Evolutionary conservation across 345 rosid species (phyloP).

Genomic region (Noccaea bulbosa): DNA sequence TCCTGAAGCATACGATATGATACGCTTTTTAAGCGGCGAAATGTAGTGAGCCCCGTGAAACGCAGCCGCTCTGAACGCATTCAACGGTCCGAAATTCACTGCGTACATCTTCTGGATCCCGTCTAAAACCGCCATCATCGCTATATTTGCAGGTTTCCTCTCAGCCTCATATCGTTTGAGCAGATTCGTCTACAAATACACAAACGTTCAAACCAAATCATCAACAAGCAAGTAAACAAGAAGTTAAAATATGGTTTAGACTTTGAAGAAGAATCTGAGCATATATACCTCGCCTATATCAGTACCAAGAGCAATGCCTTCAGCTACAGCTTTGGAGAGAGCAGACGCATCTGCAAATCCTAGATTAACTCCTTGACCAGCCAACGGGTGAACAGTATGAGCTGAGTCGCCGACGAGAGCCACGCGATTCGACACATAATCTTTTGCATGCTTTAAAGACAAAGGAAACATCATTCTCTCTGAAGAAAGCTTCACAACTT

Average conservation of each 20-base stretch:
- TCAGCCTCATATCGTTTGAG: slow-evolving; percentile 77
- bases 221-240: background rate
- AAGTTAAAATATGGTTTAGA: background rate
- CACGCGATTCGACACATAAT: slow-evolving; percentile 67
- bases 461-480: slow-evolving; percentile 86
- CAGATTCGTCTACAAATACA: slow-evolving; percentile 50
- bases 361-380: slow-evolving; percentile 97
- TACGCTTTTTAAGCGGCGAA: slow-evolving; percentile 76
- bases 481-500: slow-evolving; percentile 74
- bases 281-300: slow-evolving; percentile 90
- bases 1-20: slow-evolving; percentile 87
- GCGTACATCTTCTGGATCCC: slow-evolving; percentile 89
- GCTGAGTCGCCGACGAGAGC: slow-evolving; percentile 94
- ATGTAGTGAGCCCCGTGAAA: slow-evolving; percentile 78
- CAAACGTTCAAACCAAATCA: slow-evolving; percentile 8
- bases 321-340: slow-evolving; percentile 71
- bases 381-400: slow-evolving; percentile 93
- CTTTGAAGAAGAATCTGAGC: background rate
- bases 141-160: slow-evolving; percentile 74
- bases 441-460: slow-evolving; percentile 76
- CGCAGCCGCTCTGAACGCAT: slow-evolving; percentile 79
- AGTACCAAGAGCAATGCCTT: slow-evolving; percentile 78
- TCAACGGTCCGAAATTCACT: slow-evolving; percentile 80
- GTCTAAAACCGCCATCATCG: slow-evolving; percentile 90
- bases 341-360: slow-evolving; percentile 86